These are phyloP conservation scores for Graphium sp. DNA, from an alignment of 2,329 filamentous ascomycete genomes.

Conservation along the genomic window DNA sequence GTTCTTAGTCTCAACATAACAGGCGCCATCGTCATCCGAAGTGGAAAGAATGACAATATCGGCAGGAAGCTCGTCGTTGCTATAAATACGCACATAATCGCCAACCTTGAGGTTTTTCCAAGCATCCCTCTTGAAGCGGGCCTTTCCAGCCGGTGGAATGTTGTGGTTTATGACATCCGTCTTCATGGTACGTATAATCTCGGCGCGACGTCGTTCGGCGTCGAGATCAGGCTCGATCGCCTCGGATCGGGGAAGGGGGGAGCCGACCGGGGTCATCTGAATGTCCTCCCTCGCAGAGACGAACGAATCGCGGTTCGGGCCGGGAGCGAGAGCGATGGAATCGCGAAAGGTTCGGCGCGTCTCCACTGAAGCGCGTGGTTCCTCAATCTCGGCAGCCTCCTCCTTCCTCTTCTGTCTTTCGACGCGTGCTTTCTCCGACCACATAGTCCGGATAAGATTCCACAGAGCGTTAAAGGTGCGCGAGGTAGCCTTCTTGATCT, in stretches of 20 bases:
- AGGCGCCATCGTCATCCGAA: conserved; percentile 83
- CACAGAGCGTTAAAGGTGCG: conserved; percentile 37
- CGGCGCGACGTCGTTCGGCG: conserved; percentile 11
- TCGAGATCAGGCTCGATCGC: conserved; percentile 19
- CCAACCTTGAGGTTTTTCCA: conserved; percentile 96
- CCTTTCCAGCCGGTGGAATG: conserved; percentile 46
- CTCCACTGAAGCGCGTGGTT: conserved; percentile 41
- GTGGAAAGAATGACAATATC: conserved; percentile 87
- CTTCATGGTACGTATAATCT: conserved; percentile 26
- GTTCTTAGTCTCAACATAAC: conserved; percentile 97
- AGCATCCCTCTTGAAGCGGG: conserved; percentile 77
- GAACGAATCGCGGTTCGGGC: conserved; percentile 36
- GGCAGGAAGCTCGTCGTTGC: conserved; percentile 86
- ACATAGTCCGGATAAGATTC: conserved; percentile 25
- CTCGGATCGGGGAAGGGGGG: conserved; percentile 44
- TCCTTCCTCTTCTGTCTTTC: conserved; percentile 29
- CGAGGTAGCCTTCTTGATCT: conserved; percentile 76
- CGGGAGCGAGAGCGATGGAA: conserved; percentile 23
- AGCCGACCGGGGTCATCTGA: conserved; percentile 90
- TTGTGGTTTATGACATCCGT: conserved; percentile 56
- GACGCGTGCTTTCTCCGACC: conserved; percentile 31
- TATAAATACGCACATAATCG: conserved; percentile 92
- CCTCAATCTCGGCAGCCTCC: conserved; percentile 19
- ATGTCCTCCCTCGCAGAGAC: conserved; percentile 52
- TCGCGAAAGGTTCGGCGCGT: conserved; percentile 18